Percentiles rank a stretch among this genome's conserved stretches.
Conservation (phyloP, 2,329 filamentous ascomycete genomes). For the Xylaria sp. region DNA sequence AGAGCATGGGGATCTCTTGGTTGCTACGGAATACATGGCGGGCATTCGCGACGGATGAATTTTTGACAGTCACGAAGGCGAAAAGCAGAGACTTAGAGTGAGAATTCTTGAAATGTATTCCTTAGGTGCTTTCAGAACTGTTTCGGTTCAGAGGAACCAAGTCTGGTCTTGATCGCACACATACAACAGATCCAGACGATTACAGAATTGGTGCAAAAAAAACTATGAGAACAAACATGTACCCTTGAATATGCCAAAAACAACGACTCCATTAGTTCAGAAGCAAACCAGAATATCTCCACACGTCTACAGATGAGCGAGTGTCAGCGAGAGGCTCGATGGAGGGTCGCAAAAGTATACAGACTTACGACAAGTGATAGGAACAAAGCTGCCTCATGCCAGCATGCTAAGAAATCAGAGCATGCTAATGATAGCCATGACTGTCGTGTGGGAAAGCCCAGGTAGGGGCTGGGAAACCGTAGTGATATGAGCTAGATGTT, state of each 20-base stretch:
- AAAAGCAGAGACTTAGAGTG: too few species aligned
- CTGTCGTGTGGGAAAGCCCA: conserved; percentile 26
- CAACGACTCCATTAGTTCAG: neutral
- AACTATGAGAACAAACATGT: neutral
- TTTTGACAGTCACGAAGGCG: too few species aligned
- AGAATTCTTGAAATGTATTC: too few species aligned
- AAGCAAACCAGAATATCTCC: neutral
- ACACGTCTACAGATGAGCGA: neutral
- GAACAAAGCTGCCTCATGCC: neutral
- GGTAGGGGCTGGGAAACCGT: conserved; percentile 21
- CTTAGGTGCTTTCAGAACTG: neutral
- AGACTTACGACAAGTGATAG: conserved; percentile 7
- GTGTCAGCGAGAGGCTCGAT: neutral
- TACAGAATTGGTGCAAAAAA: neutral
- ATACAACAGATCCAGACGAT: too few species aligned
- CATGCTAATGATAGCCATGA: conserved; percentile 24
- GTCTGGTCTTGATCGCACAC: neutral
- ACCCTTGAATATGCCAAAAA: neutral
- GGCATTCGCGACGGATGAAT: too few species aligned
- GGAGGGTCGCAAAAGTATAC: neutral
- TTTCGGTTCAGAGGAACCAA: neutral
- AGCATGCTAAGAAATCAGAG: neutral
- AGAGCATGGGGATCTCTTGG: too few species aligned
- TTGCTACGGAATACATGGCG: too few species aligned
- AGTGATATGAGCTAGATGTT: conserved; percentile 22